Conservation (phyloP, 495 filamentous ascomycete species). For the Neurospora terricola region DNA sequence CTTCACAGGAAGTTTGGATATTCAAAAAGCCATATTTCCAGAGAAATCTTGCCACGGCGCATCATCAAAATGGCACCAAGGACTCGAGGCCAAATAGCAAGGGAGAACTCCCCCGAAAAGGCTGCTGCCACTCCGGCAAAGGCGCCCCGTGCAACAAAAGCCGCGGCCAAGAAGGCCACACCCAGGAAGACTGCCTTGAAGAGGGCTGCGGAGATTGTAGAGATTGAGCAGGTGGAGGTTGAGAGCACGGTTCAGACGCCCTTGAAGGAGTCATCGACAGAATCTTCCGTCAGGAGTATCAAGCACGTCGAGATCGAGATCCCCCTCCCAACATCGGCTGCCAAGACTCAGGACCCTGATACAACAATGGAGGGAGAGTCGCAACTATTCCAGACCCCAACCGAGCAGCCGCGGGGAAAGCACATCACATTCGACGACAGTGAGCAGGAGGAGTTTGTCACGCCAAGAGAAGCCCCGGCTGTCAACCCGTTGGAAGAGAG, state of each 20-base stretch:
- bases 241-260: not conserved
- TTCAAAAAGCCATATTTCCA: not conserved
- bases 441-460: conserved; percentile 24
- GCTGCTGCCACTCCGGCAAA: not conserved
- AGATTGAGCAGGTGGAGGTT: not conserved
- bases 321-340: conserved; percentile 13
- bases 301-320: conserved; percentile 25
- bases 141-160: not conserved
- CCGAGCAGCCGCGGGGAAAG: conserved; percentile 8
- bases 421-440: conserved; percentile 23
- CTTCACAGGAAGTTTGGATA: too few relatives aligned
- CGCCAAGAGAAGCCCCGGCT: conserved; percentile 21
- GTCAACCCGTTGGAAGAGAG: conserved; percentile 13
- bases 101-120: not conserved
- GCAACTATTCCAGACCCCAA: conserved; percentile 19
- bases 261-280: not conserved
- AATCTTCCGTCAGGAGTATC: not conserved
- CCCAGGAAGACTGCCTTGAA: not conserved
- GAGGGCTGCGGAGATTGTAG: not conserved
- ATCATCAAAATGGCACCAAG: not conserved
- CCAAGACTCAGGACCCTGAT: conserved; percentile 2
- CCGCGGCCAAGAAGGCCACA: not conserved
- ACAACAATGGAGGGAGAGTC: conserved; percentile 7
- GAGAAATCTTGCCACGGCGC: not conserved
- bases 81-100: not conserved